Evolutionary conservation across 768 basidiomycete species (phyloP), one percentile per base, ranked within the genome.

Genomic region (Macrolepiota albuminosa): DNA sequence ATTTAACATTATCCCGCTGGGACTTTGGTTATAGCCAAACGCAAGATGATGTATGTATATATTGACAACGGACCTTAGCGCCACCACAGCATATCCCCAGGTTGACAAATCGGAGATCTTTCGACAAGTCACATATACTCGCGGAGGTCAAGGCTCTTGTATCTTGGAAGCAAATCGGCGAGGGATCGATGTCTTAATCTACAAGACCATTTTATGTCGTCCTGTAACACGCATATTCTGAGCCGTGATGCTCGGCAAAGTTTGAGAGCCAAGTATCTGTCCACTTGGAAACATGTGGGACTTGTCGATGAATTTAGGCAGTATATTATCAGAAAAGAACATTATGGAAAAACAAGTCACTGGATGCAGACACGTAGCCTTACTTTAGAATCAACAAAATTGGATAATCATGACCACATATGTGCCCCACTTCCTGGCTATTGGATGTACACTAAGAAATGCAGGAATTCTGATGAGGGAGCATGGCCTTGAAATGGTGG

Each of bases 391-490:
- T 40, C 6, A 54, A 29, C 18, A n/a, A 18, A 10, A 33, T 18
- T 18, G 16, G 24, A 39, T 6, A 29, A 29, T 18, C 9, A 21
- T 36, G 26, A 18, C 4, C 8, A 54, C 18, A 18, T 54, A 18
- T 29, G 53, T 6, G 36, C 53, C 53, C 39, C 39, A 54, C 31
- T 40, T 13, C 18, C 42, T 42, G 29, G 39, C n/a, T 26, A 54
- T 54, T 53, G 36, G 51, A 39, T 24, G 14, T 13, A 14, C 16
- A 5, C 39, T 26, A 54, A 42, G 2, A 39, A 54, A 54, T 42
- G 29, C 53, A 42, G 53, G 53, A 54, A 54, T 54, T 54, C 53
- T 54, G 53, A 54, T 54, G 34, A 36, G 37, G 37, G 39, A 42
- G 31, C 18, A 39, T 8, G 16, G 16, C 26, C 29, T 52, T 29